A percentile compares a stretch with the other conserved stretches of the same genome.
These are phyloP conservation scores for Theileria equi DNA, from an alignment of 169 alveolate species.

Conservation along the genomic window DNA sequence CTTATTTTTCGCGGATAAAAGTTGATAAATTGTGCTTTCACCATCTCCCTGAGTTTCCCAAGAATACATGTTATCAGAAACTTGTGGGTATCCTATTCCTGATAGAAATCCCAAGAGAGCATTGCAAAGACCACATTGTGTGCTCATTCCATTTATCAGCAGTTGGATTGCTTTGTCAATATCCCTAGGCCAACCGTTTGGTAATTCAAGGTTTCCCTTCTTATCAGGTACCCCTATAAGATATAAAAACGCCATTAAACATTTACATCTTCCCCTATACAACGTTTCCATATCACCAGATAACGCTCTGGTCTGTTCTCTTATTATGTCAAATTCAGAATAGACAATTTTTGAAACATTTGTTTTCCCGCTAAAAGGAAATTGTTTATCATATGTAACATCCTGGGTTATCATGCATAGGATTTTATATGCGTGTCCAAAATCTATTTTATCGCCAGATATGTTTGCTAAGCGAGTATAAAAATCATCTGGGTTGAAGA, in stretches of 20 bases:
- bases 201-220: constrained; percentile 73
- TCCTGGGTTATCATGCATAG: constrained; percentile 44
- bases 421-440: constrained; percentile 26
- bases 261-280: constrained; percentile 50
- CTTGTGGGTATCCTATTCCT: constrained; percentile 81
- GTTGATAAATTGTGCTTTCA: constrained; percentile 58
- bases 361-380: not conserved
- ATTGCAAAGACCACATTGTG: constrained; percentile 79
- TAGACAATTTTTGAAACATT: constrained; percentile 10
- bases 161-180: constrained; percentile 65
- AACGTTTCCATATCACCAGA: not conserved
- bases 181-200: constrained; percentile 83
- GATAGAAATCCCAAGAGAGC: constrained; percentile 74
- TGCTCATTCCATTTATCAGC: constrained; percentile 72
- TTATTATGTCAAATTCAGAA: constrained; percentile 13
- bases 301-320: constrained; percentile 44
- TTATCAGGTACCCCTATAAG: constrained; percentile 75
- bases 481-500: constrained; percentile 46
- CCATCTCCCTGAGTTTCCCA: constrained; percentile 67
- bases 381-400: constrained; percentile 4
- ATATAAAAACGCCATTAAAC: constrained; percentile 78
- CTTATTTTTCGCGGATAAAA: constrained; percentile 29
- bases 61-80: constrained; percentile 72
- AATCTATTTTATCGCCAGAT: constrained; percentile 26
- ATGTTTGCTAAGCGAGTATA: constrained; percentile 28